Percentiles rank a stretch among this genome's conserved stretches.
Conservation (phyloP, 2,329 filamentous ascomycete species). For the Zymoseptoria ardabiliae region DNA sequence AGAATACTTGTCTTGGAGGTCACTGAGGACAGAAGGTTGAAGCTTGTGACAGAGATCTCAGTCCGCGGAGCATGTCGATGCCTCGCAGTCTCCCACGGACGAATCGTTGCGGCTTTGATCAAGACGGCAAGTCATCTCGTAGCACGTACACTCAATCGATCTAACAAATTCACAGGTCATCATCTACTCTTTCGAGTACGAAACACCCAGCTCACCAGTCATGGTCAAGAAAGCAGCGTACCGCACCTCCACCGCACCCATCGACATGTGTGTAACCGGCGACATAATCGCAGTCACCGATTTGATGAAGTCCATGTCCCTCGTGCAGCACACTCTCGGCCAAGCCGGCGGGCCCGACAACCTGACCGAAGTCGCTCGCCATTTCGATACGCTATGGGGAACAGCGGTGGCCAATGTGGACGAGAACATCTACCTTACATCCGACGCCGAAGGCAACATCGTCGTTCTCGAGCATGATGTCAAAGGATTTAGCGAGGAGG, state of each 20-base stretch:
- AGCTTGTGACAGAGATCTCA: conserved; percentile 59
- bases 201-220: conserved; percentile 44
- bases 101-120: conserved; percentile 78
- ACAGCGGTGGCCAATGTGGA: conserved; percentile 70
- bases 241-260: conserved; percentile 73
- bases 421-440: conserved; percentile 68
- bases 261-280: conserved; percentile 68
- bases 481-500: conserved; percentile 65
- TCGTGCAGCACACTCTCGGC: conserved; percentile 63
- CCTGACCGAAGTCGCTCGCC: conserved; percentile 67
- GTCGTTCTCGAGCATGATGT: conserved; percentile 68
- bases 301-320: conserved; percentile 82
- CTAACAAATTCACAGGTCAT: conserved; percentile 41
- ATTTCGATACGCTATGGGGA: conserved; percentile 74
- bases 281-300: conserved; percentile 78
- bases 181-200: conserved; percentile 51
- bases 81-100: conserved; percentile 64
- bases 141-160: not conserved
- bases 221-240: conserved; percentile 69
- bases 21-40: conserved; percentile 64
- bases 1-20: conserved; percentile 81
- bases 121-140: conserved; percentile 59
- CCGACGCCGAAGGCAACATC: conserved; percentile 82
- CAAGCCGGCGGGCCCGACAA: conserved; percentile 48
- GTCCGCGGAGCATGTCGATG: conserved; percentile 77